These are phyloP conservation scores for Detonula confervacea DNA, from an alignment of 352 stramenopile genomes.

Conservation along the genomic window DNA sequence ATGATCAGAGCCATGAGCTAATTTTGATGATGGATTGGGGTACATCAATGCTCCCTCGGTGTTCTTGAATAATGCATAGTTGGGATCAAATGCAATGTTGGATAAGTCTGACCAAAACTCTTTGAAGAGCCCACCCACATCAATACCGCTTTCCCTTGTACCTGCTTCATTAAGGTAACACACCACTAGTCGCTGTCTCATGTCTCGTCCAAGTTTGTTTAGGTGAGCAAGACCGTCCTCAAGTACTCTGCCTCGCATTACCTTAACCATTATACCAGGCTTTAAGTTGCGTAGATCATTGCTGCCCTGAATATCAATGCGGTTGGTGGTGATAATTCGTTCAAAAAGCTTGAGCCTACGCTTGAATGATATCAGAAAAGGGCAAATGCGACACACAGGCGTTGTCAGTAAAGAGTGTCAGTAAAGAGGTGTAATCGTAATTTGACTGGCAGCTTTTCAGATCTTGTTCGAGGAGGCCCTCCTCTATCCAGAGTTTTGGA, in stretches of 20 bases:
- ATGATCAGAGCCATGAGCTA: conserved; percentile 89
- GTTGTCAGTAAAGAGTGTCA: no score
- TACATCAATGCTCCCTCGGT: conserved; percentile 87
- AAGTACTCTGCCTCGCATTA: conserved; percentile 78
- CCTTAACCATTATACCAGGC: conserved; percentile 77
- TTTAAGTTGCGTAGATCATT: conserved; percentile 79
- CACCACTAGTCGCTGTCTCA: conserved; percentile 77
- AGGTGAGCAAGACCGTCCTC: conserved; percentile 81
- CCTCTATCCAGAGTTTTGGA: conserved; percentile 79
- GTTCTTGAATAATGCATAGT: conserved; percentile 91
- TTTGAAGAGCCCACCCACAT: conserved; percentile 97
- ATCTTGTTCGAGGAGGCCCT: conserved; percentile 78
- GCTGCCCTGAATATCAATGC: conserved; percentile 67
- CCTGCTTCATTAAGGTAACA: conserved; percentile 81
- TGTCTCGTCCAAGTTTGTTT: conserved; percentile 79
- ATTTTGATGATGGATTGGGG: conserved; percentile 91
- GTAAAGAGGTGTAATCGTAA: conserved; percentile 67
- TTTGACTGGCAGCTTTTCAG: conserved; percentile 68
- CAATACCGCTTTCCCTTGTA: conserved; percentile 88
- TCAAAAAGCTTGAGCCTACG: conserved; percentile 83
- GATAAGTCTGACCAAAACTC: conserved; percentile 90
- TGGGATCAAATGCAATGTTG: conserved; percentile 91
- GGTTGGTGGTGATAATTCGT: conserved; percentile 74
- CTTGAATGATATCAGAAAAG: conserved; percentile 83
- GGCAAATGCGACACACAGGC: conserved; percentile 75